Evolutionary conservation across 2,329 filamentous ascomycete genomes (phyloP).

Genomic region (Chlorencoelia australis): DNA sequence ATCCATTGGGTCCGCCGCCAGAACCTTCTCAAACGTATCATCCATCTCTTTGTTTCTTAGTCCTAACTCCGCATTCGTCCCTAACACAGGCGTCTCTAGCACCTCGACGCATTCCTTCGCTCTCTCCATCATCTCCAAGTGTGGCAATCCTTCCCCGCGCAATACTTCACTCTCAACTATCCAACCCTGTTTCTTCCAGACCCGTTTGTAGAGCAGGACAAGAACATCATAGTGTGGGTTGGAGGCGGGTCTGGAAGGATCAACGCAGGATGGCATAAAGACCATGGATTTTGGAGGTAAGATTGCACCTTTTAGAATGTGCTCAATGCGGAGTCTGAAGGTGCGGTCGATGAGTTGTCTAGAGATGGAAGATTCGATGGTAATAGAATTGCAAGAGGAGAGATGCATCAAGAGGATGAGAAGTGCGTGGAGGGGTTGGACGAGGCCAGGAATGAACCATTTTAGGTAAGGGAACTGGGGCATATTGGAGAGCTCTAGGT

Average conservation of each 20-base stretch:
- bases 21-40: no score
- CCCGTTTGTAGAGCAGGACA: neutral
- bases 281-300: neutral
- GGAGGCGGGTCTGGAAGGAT: neutral
- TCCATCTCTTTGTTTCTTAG: no score
- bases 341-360: neutral
- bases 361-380: neutral
- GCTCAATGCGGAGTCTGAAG: neutral
- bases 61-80: no score
- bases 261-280: neutral
- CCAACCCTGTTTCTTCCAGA: neutral
- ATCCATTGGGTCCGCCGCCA: no score
- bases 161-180: no score
- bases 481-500: neutral
- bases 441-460: slow-evolving; percentile 2
- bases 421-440: slow-evolving; percentile 6
- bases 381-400: slow-evolving; percentile 1
- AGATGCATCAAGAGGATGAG: slow-evolving; percentile 9
- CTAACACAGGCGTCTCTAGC: no score
- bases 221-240: neutral
- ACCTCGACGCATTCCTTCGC: no score
- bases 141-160: no score
- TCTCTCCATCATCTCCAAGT: no score
- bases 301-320: no score
- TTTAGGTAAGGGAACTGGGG: neutral